Base-by-base conservation (phyloP, 768 basidiomycete genomes). In the Mycena rebaudengoi region DNA sequence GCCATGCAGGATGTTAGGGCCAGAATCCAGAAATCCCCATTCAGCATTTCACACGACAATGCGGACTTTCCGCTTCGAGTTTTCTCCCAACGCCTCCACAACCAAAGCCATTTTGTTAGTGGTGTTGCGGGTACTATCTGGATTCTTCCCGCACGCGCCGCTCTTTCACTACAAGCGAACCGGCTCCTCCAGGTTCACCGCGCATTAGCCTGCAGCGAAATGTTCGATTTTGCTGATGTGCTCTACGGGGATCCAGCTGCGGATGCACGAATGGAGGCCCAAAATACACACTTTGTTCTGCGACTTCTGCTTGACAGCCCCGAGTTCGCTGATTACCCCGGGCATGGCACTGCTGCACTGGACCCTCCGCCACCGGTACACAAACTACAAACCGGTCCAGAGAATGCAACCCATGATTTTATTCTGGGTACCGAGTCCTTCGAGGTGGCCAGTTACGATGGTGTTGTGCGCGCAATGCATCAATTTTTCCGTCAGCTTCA, bases 401-500 rank as follows among this genome's bases (percentile, higher is more conserved):
- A 60, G 13, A 33, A 64, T 37, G 26, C 30, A 2, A 58, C 59
- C 4, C 6, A 48, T 13, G 53, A 62, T 35, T 68, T 67, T 45
- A 32, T 75, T 41, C 58, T 71, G 2, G 40, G 50, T 0, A 74
- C 72, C 0, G 39, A 62, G 8, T 39, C 73, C 7, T 52, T 67
- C 8, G 70, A 69, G 10, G 73, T 73, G 41, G 55, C 70, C 0
- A 71, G 68, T 35, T 73, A 74, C 20, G 29, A 55, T 1, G 62
- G 54, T 1, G 56, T 46, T 0, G 3, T 43, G 10, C 28, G 30
- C 3, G 14, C 21, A 4, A 33, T 55, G 37, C 32, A 32, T 13
- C 23, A 35, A 7, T 14, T 8, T 3, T 50, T 63, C 25, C 29
- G 20, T 5, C 53, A 63, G 18, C 37, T 63, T 2, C 21, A 14